These are phyloP conservation scores for Blastobotrys raffinosifermentans DNA, from an alignment of 1,139 yeast genomes.

Conservation along the genomic window DNA sequence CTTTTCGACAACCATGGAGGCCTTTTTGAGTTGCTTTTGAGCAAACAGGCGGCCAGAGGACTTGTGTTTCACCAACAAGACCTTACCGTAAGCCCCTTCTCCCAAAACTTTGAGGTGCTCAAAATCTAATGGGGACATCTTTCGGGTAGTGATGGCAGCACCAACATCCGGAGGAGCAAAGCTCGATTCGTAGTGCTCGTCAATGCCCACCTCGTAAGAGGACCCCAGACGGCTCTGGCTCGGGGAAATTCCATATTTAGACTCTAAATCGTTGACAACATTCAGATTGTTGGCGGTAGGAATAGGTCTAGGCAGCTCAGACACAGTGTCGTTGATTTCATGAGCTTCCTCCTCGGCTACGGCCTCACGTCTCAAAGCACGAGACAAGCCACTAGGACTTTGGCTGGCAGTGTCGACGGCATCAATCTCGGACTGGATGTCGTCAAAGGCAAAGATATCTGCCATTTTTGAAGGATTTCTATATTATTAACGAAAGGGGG, in stretches of 20 bases:
- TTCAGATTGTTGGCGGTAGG: slow-evolving; percentile 9
- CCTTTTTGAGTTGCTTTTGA: slow-evolving; percentile 82
- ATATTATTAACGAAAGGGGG: too few species aligned
- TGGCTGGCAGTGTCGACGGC: slow-evolving; percentile 3
- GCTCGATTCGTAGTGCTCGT: slow-evolving; percentile 31
- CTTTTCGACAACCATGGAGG: slow-evolving; percentile 52
- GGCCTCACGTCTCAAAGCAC: slow-evolving; percentile 4
- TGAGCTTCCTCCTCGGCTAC: slow-evolving; percentile 17
- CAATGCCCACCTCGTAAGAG: slow-evolving; percentile 45
- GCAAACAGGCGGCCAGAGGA: slow-evolving; percentile 71
- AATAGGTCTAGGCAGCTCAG: slow-evolving; percentile 10
- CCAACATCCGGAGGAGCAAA: slow-evolving; percentile 18
- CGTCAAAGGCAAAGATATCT: slow-evolving; percentile 18
- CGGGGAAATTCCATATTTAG: slow-evolving; percentile 32
- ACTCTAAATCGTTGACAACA: slow-evolving; percentile 19
- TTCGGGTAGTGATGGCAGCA: slow-evolving; percentile 16
- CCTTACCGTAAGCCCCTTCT: slow-evolving; percentile 89
- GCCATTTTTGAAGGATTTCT: slow-evolving; percentile 15
- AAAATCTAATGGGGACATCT: slow-evolving; percentile 51
- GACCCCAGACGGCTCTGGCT: slow-evolving; percentile 41
- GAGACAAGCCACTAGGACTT: slow-evolving; percentile 4
- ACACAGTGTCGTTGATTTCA: slow-evolving; percentile 10
- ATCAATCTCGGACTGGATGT: too few species aligned
- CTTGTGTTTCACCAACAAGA: slow-evolving; percentile 63
- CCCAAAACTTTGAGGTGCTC: slow-evolving; percentile 79